phyloP scores from a whole-genome alignment of 129 eudicot species.

The Scalesia atractyloides region DNA sequence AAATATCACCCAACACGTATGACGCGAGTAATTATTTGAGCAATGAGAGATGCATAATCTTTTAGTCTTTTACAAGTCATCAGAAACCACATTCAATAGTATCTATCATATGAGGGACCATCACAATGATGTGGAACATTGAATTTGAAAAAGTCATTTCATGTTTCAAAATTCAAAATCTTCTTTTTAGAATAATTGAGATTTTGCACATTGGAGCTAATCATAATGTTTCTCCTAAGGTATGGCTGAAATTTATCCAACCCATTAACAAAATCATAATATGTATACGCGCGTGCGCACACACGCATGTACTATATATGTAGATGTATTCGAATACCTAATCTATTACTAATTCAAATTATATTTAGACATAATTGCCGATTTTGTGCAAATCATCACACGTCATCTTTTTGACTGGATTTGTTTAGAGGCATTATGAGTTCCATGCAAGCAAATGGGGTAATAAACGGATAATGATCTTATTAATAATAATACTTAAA shows the following conservation, averaged over 20 bases:
- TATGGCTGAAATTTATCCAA: slow-evolving; percentile 18
- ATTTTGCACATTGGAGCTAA: slow-evolving; percentile 29
- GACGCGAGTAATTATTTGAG: slow-evolving; percentile 19
- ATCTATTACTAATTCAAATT: slow-evolving; percentile 13
- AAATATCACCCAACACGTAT: slow-evolving; percentile 7
- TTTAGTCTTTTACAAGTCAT: slow-evolving; percentile 23
- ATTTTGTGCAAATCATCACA: slow-evolving; percentile 13
- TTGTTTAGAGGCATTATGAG: slow-evolving; percentile 6
- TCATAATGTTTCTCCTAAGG: slow-evolving; percentile 23
- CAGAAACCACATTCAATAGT: slow-evolving; percentile 23
- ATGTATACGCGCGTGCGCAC: neutral
- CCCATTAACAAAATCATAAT: neutral
- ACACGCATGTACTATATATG: neutral
- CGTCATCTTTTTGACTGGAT: slow-evolving; percentile 16
- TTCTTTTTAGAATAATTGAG: slow-evolving; percentile 29
- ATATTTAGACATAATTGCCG: neutral
- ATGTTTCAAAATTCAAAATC: slow-evolving; percentile 12
- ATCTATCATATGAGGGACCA: slow-evolving; percentile 26
- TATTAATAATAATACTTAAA: neutral
- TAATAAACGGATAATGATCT: slow-evolving; percentile 5
- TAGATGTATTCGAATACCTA: slow-evolving; percentile 8
- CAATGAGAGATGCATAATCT: slow-evolving; percentile 17
- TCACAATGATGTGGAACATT: slow-evolving; percentile 27
- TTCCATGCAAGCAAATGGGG: slow-evolving; percentile 10
- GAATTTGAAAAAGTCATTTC: slow-evolving; percentile 19